Conservation (phyloP, 192 early-diverging fungal species). For the Coemansia reversa region DNA sequence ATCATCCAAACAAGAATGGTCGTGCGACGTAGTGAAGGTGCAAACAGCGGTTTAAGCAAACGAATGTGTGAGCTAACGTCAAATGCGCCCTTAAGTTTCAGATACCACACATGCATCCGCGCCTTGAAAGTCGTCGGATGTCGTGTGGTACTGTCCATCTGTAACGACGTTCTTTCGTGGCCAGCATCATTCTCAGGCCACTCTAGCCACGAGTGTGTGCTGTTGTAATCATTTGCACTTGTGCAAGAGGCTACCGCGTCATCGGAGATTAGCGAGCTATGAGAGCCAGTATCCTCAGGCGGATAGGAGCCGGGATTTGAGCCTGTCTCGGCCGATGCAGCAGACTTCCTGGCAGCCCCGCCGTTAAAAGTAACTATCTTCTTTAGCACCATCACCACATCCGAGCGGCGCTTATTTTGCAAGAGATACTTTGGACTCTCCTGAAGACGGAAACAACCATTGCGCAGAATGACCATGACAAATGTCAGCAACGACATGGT, state of each 20-base stretch:
- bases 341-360: slow-evolving; percentile 16
- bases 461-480: slow-evolving; percentile 69
- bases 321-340: slow-evolving; percentile 4
- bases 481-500: slow-evolving; percentile 61
- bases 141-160: neutral
- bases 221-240: slow-evolving; percentile 9
- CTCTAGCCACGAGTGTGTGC: slow-evolving; percentile 43
- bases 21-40: slow-evolving; percentile 57
- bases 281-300: neutral
- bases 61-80: slow-evolving; percentile 21
- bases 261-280: slow-evolving; percentile 13
- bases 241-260: neutral
- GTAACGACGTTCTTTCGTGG: neutral
- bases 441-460: slow-evolving; percentile 65
- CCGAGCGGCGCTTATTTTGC: slow-evolving; percentile 60
- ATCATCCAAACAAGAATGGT: slow-evolving; percentile 74
- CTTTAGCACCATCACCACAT: slow-evolving; percentile 66
- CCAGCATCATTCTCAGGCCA: slow-evolving; percentile 30
- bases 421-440: slow-evolving; percentile 83
- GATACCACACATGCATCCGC: slow-evolving; percentile 5
- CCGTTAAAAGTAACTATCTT: slow-evolving; percentile 68
- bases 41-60: slow-evolving; percentile 58
- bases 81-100: slow-evolving; percentile 2
- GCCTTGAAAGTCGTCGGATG: neutral
- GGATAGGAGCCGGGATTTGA: slow-evolving; percentile 1